phyloP scores from a whole-genome alignment of 768 basidiomycete genomes.

The Sarcodon aspratus region DNA sequence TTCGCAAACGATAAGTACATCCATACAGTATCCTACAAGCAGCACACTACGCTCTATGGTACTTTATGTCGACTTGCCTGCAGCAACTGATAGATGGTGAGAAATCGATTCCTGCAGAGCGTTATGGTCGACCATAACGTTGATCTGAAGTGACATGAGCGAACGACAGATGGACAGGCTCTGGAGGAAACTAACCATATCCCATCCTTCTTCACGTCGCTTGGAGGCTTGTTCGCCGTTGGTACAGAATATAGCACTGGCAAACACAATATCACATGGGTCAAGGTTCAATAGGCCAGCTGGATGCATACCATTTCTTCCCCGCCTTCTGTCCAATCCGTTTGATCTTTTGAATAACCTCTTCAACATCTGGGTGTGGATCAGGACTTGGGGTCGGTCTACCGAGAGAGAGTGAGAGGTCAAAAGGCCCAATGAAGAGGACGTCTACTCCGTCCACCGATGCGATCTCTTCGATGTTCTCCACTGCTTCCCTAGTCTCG shows the following conservation, averaged over 20 bases:
- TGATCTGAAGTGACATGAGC: too few relatives aligned
- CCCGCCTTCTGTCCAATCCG: slow-evolving; percentile 35
- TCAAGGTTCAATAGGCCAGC: not conserved
- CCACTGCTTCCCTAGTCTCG: slow-evolving; percentile 26
- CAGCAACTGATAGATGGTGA: too few relatives aligned
- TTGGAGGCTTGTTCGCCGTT: slow-evolving; percentile 30
- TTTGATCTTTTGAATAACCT: slow-evolving; percentile 43
- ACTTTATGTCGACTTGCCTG: too few relatives aligned
- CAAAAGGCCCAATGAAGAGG: slow-evolving; percentile 58
- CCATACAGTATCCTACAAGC: too few relatives aligned
- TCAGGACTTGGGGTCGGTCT: slow-evolving; percentile 51
- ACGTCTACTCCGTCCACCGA: slow-evolving; percentile 33
- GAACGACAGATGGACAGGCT: too few relatives aligned
- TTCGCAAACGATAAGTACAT: too few relatives aligned
- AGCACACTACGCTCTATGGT: too few relatives aligned
- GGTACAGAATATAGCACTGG: slow-evolving; percentile 37
- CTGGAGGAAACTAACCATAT: slow-evolving; percentile 23
- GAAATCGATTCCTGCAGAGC: too few relatives aligned
- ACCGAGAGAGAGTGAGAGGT: slow-evolving; percentile 53
- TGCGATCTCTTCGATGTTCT: slow-evolving; percentile 29
- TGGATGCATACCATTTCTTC: slow-evolving; percentile 48
- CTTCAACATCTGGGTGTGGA: slow-evolving; percentile 53
- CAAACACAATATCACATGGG: not conserved
- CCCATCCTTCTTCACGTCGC: slow-evolving; percentile 39
- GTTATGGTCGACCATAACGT: too few relatives aligned